Conservation (phyloP, 805 yeast species). For the Candida adriatica region DNA sequence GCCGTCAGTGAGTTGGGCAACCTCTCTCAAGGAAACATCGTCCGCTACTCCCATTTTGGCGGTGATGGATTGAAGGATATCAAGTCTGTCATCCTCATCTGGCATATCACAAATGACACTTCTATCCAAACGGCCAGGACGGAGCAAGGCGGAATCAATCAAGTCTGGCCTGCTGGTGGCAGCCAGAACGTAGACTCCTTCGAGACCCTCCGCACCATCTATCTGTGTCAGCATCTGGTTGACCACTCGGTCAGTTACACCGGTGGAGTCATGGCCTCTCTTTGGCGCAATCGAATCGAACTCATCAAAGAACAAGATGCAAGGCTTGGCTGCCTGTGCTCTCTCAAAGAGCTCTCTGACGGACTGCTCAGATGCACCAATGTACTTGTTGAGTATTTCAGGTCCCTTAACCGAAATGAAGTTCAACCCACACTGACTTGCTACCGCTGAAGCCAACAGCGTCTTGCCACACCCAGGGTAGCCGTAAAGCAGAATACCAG, state of each 20-base stretch:
- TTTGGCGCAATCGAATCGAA: conserved; percentile 97
- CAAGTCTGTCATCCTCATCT: conserved; percentile 56
- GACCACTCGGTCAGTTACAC: conserved; percentile 96
- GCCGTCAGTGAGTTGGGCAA: conserved; percentile 62
- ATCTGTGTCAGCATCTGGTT: conserved; percentile 95
- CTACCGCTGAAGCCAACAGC: conserved; percentile 84
- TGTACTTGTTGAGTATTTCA: conserved; percentile 88
- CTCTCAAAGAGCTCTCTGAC: conserved; percentile 89
- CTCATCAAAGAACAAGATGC: conserved; percentile 89
- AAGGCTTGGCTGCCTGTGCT: conserved; percentile 93
- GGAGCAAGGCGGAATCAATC: conserved; percentile 86
- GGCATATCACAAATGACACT: conserved; percentile 90
- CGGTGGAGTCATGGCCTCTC: conserved; percentile 96
- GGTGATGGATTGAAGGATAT: conserved; percentile 56
- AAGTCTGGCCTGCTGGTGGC: conserved; percentile 96
- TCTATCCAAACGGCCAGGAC: conserved; percentile 96
- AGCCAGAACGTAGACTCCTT: conserved; percentile 93
- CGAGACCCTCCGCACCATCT: conserved; percentile 99
- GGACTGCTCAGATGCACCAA: conserved; percentile 95
- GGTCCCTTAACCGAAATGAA: conserved; percentile 95
- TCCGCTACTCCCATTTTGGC: conserved; percentile 50
- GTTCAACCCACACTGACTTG: conserved; percentile 88
- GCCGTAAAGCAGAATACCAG: conserved; percentile 88
- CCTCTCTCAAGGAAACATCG: conserved; percentile 41
- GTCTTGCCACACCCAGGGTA: conserved; percentile 99